Evolutionary conservation across 2,329 filamentous ascomycete genomes (phyloP).

Genomic region (Fusarium tjaetaba): DNA sequence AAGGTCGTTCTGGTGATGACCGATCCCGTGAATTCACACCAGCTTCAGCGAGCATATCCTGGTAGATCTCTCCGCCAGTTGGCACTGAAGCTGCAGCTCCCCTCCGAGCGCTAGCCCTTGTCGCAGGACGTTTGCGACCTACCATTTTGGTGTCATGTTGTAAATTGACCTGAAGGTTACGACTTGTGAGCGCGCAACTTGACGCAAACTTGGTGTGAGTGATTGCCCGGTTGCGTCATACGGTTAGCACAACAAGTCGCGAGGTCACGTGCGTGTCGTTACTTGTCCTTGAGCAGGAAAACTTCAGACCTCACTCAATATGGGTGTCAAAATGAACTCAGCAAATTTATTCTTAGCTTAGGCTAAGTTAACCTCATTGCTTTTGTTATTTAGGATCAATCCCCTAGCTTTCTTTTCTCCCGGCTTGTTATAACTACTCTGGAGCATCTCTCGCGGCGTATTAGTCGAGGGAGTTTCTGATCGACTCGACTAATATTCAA

Average conservation of each 20-base stretch:
- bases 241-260: conserved; percentile 13
- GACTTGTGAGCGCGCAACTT: conserved; percentile 3
- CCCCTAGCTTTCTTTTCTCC: not conserved
- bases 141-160: conserved; percentile 43
- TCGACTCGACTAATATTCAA: not conserved
- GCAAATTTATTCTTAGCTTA: not conserved
- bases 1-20: conserved; percentile 51
- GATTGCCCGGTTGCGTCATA: conserved; percentile 43
- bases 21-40: conserved; percentile 48
- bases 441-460: not conserved
- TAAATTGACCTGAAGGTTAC: not conserved
- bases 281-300: not conserved
- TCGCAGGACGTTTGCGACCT: conserved; percentile 44
- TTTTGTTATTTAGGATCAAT: not conserved
- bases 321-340: not conserved
- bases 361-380: not conserved
- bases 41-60: conserved; percentile 61
- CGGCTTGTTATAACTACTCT: not conserved
- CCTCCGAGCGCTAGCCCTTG: conserved; percentile 37
- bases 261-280: conserved; percentile 27
- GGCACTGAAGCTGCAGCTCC: conserved; percentile 20
- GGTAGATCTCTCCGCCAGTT: conserved; percentile 55
- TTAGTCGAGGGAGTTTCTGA: not conserved
- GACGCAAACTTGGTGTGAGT: conserved; percentile 27
- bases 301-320: not conserved